Base-by-base conservation (phyloP, 2,329 filamentous ascomycete genomes). In the Reticulascus tulasneorum region DNA sequence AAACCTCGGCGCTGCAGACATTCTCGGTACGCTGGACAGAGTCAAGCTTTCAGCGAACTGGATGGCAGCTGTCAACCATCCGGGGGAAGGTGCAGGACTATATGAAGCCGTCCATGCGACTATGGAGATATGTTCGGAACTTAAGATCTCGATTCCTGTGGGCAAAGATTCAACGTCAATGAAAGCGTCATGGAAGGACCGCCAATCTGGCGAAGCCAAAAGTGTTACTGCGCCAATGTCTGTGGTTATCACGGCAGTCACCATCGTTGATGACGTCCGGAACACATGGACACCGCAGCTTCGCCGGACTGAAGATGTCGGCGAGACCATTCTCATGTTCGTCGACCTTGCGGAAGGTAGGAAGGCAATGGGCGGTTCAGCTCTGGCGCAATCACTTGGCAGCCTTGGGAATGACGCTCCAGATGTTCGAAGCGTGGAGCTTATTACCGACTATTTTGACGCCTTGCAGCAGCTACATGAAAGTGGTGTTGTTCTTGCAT, bases 91-190 rank as follows among this genome's bases (percentile, higher is more conserved):
- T 25, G 90, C 91, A 24, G 88, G 84, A 12, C 73, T 97, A 21
- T 97, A 95, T 54, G 88, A 96, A 60, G 93, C 90, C 20, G 93
- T 96, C 3, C 78, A 94, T 56, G 89, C 91, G 9, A 89, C 96
- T 39, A 84, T 95, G 78, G 85, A 94, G 30, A 71, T 98, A 8
- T 98, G 93, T 62, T 89, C 89, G 3, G 74, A 85, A 50, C 73
- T 97, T n/a, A 88, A 86, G 22, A 80, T 98, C 43, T 88, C 85
- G 38, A 97, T 98, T 41, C 93, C 93, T 5, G 93, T 97, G 8
- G 93, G 93, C 37, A 97, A 98, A 65, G 93, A 98, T 60, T 97
- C 91, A 0, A 95, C 94, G 63, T 96, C 90, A 4, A 97, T 98
- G 93, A 96, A 96, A 71, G 91, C 94, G 53, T 88, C 88, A 37